Percentiles rank a stretch among this genome's conserved stretches.
Conservation (phyloP, 805 yeast species). For the Monosporozyma yasuniensis region DNA sequence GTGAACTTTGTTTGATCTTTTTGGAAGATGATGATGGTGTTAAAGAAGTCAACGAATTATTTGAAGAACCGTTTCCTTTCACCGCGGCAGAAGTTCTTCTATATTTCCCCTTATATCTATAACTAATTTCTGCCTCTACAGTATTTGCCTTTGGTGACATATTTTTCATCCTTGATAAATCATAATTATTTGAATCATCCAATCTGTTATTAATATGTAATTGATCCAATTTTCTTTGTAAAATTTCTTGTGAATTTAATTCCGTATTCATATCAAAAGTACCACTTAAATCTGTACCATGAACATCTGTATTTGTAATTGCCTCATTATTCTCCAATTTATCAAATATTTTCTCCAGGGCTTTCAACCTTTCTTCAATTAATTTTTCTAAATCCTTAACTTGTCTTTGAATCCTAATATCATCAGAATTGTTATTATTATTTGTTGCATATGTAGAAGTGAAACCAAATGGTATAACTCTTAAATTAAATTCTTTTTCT, state of each 20-base stretch:
- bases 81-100: slow-evolving; percentile 2
- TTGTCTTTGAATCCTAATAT: slow-evolving; percentile 11
- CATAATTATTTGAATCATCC: slow-evolving; percentile 3
- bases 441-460: slow-evolving; percentile 1
- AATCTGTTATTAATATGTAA: slow-evolving; percentile 22
- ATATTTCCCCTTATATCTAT: slow-evolving; percentile 18
- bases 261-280: slow-evolving; percentile 15
- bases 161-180: slow-evolving; percentile 7
- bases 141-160: slow-evolving; percentile 6
- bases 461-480: slow-evolving; percentile 36
- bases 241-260: slow-evolving; percentile 19
- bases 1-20: neutral
- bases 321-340: slow-evolving; percentile 18
- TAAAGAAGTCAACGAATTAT: neutral
- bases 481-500: slow-evolving; percentile 31
- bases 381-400: slow-evolving; percentile 17
- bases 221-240: slow-evolving; percentile 25
- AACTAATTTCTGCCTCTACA: slow-evolving; percentile 25
- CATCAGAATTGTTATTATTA: neutral
- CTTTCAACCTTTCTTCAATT: slow-evolving; percentile 22
- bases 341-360: slow-evolving; percentile 18
- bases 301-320: slow-evolving; percentile 21
- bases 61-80: neutral
- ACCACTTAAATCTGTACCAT: slow-evolving; percentile 24
- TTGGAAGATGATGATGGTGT: neutral